phyloP scores from a whole-genome alignment of 2,329 filamentous ascomycete species.

The Coccinonectria pachysandricola region DNA sequence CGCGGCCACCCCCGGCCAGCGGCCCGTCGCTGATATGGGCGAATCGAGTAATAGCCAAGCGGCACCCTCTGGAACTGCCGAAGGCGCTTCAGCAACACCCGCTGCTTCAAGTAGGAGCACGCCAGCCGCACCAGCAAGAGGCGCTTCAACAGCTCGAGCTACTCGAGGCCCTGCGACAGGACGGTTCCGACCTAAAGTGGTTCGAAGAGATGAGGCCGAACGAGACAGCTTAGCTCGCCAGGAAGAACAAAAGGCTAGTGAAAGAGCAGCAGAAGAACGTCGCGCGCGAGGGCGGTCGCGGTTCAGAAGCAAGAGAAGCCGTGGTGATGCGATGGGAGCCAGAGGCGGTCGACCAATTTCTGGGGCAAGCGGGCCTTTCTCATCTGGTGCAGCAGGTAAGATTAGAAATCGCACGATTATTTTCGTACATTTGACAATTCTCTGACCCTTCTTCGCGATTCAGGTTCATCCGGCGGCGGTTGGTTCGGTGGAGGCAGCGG shows the following conservation, averaged over 20 bases:
- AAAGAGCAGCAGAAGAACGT: conserved; percentile 30
- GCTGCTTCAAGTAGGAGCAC: conserved; percentile 9
- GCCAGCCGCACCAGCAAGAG: conserved; percentile 20
- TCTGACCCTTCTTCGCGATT: conserved; percentile 5
- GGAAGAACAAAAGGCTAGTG: conserved; percentile 32
- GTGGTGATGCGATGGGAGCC: conserved; percentile 34
- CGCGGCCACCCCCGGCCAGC: conserved; percentile 16
- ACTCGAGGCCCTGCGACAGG: conserved; percentile 26
- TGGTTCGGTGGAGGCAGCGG: conserved; percentile 18
- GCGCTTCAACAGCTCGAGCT: conserved; percentile 24
- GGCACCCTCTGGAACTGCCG: conserved; percentile 8
- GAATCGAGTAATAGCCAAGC: conserved; percentile 10
- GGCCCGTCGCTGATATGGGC: conserved; percentile 10
- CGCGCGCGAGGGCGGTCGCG: conserved; percentile 28
- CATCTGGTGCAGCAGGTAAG: conserved; percentile 20
- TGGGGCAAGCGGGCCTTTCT: conserved; percentile 31
- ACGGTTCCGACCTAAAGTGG: conserved; percentile 37
- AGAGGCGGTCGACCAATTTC: conserved; percentile 26
- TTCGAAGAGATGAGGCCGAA: conserved; percentile 40
- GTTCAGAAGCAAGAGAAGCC: conserved; percentile 32
- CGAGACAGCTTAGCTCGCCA: conserved; percentile 35
- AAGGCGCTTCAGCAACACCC: conserved; percentile 8
- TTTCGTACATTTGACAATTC: neutral
- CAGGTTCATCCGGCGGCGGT: conserved; percentile 16
- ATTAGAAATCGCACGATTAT: conserved; percentile 4